Conservation (phyloP, 805 yeast genomes). For the Suhomyces tanzawaensis region DNA sequence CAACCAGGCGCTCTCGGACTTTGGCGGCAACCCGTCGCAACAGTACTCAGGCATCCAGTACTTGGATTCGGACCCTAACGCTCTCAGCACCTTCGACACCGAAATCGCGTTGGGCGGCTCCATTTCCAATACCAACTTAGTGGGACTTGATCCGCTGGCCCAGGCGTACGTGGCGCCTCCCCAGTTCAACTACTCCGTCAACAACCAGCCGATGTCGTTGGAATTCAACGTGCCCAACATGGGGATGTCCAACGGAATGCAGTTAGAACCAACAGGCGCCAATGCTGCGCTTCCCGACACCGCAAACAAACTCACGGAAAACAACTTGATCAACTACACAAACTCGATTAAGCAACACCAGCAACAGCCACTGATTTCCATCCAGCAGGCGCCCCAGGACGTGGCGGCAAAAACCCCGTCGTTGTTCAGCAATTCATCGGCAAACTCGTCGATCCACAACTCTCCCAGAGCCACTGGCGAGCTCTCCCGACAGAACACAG, state of each 20-base stretch:
- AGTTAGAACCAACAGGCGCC: not conserved
- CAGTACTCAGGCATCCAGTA: conserved; percentile 6
- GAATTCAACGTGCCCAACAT: conserved; percentile 4
- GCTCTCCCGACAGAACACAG: conserved; percentile 12
- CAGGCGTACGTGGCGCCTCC: conserved; percentile 8
- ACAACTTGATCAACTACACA: conserved; percentile 18
- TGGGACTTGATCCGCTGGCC: conserved; percentile 5
- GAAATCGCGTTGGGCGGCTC: conserved; percentile 42
- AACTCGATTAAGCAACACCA: conserved; percentile 11
- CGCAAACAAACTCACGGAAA: conserved; percentile 10
- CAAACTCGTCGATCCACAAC: conserved; percentile 29
- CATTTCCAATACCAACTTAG: conserved; percentile 34
- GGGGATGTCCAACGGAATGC: not conserved
- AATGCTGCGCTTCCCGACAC: too few species aligned
- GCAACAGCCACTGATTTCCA: conserved; percentile 15
- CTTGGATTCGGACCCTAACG: conserved; percentile 5
- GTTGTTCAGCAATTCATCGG: conserved; percentile 50
- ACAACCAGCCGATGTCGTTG: conserved; percentile 10
- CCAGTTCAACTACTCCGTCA: conserved; percentile 12
- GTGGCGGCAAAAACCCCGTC: conserved; percentile 51
- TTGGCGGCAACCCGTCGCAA: conserved; percentile 5
- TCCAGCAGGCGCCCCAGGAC: conserved; percentile 35
- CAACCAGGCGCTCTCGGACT: conserved; percentile 11
- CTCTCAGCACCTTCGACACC: conserved; percentile 23
- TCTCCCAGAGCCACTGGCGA: conserved; percentile 30